Conservation (phyloP, 2,329 filamentous ascomycete genomes). For the Fusarium napiforme region DNA sequence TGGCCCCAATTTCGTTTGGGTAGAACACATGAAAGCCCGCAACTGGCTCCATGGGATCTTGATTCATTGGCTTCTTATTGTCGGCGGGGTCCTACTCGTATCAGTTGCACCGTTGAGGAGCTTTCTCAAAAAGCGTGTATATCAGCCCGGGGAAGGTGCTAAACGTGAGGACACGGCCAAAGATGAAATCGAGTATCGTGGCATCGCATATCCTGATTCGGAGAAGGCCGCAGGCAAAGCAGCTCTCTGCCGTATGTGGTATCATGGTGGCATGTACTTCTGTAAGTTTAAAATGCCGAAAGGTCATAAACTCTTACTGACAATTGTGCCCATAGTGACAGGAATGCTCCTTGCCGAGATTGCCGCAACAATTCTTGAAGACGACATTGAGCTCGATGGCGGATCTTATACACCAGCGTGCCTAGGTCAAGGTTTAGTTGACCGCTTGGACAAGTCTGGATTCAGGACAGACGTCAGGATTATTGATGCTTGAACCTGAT, state of each 20-base stretch:
- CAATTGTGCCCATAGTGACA: slow-evolving; percentile 62
- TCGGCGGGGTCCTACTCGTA: slow-evolving; percentile 58
- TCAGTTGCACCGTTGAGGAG: slow-evolving; percentile 58
- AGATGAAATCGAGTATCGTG: slow-evolving; percentile 72
- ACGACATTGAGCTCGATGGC: slow-evolving; percentile 69
- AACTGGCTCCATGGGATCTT: slow-evolving; percentile 62
- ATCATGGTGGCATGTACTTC: slow-evolving; percentile 72
- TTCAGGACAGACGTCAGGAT: slow-evolving; percentile 70
- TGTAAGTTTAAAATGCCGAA: slow-evolving; percentile 57
- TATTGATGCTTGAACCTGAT: slow-evolving; percentile 29
- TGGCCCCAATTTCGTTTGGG: slow-evolving; percentile 70
- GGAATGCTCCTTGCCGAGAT: slow-evolving; percentile 72
- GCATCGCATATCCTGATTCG: slow-evolving; percentile 70
- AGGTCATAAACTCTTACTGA: slow-evolving; percentile 3
- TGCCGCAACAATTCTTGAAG: slow-evolving; percentile 72
- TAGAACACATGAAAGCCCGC: slow-evolving; percentile 63
- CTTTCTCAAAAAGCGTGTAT: slow-evolving; percentile 57
- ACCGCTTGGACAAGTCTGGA: slow-evolving; percentile 69
- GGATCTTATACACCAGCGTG: slow-evolving; percentile 79
- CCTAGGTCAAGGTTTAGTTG: slow-evolving; percentile 73
- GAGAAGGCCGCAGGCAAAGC: slow-evolving; percentile 56
- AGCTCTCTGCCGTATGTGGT: slow-evolving; percentile 66
- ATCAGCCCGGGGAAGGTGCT: slow-evolving; percentile 66
- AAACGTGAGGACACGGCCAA: slow-evolving; percentile 63
- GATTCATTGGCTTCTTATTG: slow-evolving; percentile 60